Percentiles rank a stretch among this genome's conserved stretches.
These are phyloP conservation scores for Astrephomene gubernaculifera DNA, from an alignment of 139 green algal genomes.

Conservation along the genomic window DNA sequence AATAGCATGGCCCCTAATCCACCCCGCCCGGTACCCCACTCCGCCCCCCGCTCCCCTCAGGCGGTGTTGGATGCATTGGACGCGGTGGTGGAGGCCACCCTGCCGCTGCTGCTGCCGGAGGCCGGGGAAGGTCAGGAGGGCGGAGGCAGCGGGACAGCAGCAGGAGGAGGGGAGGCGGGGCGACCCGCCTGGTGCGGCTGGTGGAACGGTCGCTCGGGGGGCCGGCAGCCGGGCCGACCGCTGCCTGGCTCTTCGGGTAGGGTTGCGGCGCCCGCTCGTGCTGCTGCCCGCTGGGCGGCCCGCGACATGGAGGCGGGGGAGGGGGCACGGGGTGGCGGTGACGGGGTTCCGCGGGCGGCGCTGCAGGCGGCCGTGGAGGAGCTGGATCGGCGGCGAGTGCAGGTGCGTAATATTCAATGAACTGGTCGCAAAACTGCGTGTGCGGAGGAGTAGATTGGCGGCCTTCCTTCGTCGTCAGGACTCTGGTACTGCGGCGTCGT, in stretches of 20 bases:
- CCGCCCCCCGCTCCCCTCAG: background rate
- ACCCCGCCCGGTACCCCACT: background rate
- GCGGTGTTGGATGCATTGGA: background rate
- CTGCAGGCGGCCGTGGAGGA: slow-evolving; percentile 5
- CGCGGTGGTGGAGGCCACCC: background rate
- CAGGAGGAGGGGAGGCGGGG: background rate
- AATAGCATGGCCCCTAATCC: background rate
- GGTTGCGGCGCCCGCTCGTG: too few relatives aligned
- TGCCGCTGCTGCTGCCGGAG: background rate
- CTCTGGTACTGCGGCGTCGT: background rate
- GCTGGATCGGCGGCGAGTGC: slow-evolving; percentile 8
- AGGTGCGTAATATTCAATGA: background rate
- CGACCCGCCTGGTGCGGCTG: background rate
- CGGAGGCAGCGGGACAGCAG: background rate
- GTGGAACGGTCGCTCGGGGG: too few relatives aligned
- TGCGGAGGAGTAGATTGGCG: background rate
- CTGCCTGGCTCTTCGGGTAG: too few relatives aligned
- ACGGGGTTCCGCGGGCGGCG: too few relatives aligned
- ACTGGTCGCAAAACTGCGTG: background rate
- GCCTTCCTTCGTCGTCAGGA: background rate
- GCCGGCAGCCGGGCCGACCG: too few relatives aligned
- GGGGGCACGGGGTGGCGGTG: background rate
- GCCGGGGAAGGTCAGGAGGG: background rate
- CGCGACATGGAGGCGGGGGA: background rate
- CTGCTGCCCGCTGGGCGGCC: too few relatives aligned